Base-by-base conservation (phyloP, 768 basidiomycete genomes). In the Paxillus involutus region DNA sequence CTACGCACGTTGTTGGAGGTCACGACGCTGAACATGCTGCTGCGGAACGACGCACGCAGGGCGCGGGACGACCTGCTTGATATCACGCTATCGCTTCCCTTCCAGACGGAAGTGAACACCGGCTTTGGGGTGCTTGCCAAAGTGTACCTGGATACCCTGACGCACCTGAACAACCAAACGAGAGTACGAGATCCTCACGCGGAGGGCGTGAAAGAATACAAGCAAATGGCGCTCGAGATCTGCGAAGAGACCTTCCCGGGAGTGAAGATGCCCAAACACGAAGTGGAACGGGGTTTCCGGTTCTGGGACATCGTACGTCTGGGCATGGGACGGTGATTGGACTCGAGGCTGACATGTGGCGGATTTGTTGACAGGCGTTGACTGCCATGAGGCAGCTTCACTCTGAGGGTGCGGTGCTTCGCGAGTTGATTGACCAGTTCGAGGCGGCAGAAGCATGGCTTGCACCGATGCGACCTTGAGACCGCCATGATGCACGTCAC, bases 41-140 rank as follows among this genome's bases (percentile, higher is more conserved):
- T 99, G 24, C 88, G 92, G 26, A 84, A 83, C 30, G 95, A 98
- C 65, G 94, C 93, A 33, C 84, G 87, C 32, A 81, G 91, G 46
- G 81, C 84, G 42, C 83, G 96, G 62, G 95, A 98, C 58, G 97
- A 98, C 67, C 76, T 93, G 59, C 76, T 97, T 62, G 97, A 98
- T 69, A 88, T 98, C 57, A 85, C 92, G 58, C 80, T 97, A 33
- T 93, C 91, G 43, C 78, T 98, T 33, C 94, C 95, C 9, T 97
- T 98, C 83, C 95, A 97, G 69, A 80, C 83, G 51, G 97, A 98
- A 67, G 93, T 94, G 63, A 97, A 97, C 78, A 98, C 97, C 0
- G 97, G 95, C 17, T 98, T 98, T 72, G 97, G 97, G 4, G 91
- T 99, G 59, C 81, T 99, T 19, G 94, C 91, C 14, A 99, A 98